Evolutionary conservation across 202 grass and related monocot species (phyloP), one percentile per base, ranked within the genome.

Genomic region (Elaeis oleifera): DNA sequence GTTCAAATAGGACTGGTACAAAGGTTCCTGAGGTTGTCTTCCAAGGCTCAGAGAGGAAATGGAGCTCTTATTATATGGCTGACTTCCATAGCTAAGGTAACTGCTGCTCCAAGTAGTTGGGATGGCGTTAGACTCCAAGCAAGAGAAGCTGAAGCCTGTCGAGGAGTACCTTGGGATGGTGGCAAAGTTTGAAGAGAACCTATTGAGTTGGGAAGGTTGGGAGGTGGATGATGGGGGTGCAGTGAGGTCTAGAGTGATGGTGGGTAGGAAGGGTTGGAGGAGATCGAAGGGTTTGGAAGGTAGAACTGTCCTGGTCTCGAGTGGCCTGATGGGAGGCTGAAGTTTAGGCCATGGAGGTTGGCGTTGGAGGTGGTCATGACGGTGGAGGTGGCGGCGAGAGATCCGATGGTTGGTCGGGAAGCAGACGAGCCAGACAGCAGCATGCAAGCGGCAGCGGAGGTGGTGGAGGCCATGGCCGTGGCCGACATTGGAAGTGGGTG

Each of bases 381-480:
- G 9, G 31, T 4, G 0, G 61, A 6, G 7, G 60, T 55, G 63
- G 19, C 4, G 6, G 14, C 0, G 58, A 58, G 53, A 60, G 64
- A 70, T 59, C 61, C 63, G 44, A 85, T 65, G 16, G 76, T 76
- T 19, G 56, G 58, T 4, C 50, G 55, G 39, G 77, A 74, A 56
- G 75, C 63, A 20, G 79, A 74, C n/a, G 82, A 86, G 24, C 88
- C 88, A 0, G 94, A 89, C 21, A 74, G 77, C 50, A 99, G 73
- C 94, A 99, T 94, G 56, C 79, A 84, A 2, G 75, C 94, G 0
- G 94, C 95, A 13, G 95, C 95, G 2, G 95, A 92, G 64, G 95
- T 99, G 31, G 88, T 84, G 36, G 88, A 94, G 1, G 88, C 95
- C 85, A 99, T 99, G 71, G 88, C 88, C 6, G 95, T 65, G 22